Evolutionary conservation across 2,329 filamentous ascomycete species (phyloP), one percentile per base, ranked within the genome.

Genomic region (Fusarium torulosum): DNA sequence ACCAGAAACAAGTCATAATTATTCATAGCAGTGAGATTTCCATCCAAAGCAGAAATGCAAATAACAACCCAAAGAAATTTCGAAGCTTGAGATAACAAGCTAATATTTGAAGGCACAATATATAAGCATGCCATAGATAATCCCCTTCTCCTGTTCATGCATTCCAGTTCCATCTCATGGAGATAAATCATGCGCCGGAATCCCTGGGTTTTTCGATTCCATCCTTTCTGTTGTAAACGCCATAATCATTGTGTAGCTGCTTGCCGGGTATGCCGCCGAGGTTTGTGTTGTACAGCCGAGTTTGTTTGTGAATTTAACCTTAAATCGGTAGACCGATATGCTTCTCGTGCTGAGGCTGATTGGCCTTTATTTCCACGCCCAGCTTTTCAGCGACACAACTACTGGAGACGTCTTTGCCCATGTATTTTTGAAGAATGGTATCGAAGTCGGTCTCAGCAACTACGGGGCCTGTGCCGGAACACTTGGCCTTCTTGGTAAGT

Each of bases 401-500:
- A 11, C 76, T 72, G 7, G 77, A 75, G 25, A 74, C 74, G 21
- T 81, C 77, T 63, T 80, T 79, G 73, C 85, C 83, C 70, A 88
- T 83, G 68, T 88, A 89, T 76, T 89, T 89, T 63, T 83, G 86
- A 80, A 95, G 85, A 52, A 94, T 91, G 40, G 85, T 87, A 75
- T 97, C 91, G 72, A 98, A 97, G 74, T 98, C 94, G 54, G 88
- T 88, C 80, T 97, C 90, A 65, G 94, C 91, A 23, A 99, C 92
- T 19, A 97, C 93, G 14, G 96, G 93, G 17, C 96, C 95, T 19
- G 86, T 91, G 71, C 97, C 92, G 1, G 94, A 97, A 79, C 96
- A 99, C 76, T 95, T 96, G 59, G 96, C 96, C 82, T 99, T 99
- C 77, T 94, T 92, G 68, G 95, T 92, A 15, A 99, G 87, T 76